These are phyloP conservation scores for Cokeromyces recurvatus DNA, from an alignment of 371 early-diverging fungal genomes.

Conservation along the genomic window DNA sequence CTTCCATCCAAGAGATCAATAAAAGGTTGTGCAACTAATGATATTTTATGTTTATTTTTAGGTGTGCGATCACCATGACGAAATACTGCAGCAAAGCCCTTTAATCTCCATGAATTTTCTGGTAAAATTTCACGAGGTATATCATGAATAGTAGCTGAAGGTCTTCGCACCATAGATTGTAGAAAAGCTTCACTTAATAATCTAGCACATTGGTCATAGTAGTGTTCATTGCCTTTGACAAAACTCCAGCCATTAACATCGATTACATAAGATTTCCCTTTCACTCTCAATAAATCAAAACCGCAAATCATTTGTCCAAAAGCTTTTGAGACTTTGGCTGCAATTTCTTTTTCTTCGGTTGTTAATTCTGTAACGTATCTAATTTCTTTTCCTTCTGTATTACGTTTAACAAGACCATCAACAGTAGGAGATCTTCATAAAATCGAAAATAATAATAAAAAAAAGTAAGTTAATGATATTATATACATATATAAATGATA, in stretches of 20 bases:
- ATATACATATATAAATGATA: too few relatives aligned
- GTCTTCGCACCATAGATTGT: slow-evolving; percentile 34
- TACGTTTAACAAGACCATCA: slow-evolving; percentile 94
- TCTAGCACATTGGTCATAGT: slow-evolving; percentile 84
- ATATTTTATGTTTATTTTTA: slow-evolving; percentile 92
- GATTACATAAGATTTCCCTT: slow-evolving; percentile 89
- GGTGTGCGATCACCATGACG: slow-evolving; percentile 98
- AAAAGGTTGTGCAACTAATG: slow-evolving; percentile 62
- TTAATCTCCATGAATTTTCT: slow-evolving; percentile 86
- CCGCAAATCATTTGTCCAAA: slow-evolving; percentile 97
- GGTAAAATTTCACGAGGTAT: slow-evolving; percentile 53
- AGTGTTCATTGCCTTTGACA: slow-evolving; percentile 94
- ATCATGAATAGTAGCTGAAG: slow-evolving; percentile 57
- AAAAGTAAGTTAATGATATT: too few relatives aligned
- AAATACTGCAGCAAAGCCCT: slow-evolving; percentile 88
- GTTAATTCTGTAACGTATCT: slow-evolving; percentile 86
- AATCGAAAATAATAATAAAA: too few relatives aligned
- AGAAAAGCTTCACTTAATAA: slow-evolving; percentile 59
- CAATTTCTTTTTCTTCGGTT: slow-evolving; percentile 77
- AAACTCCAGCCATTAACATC: slow-evolving; percentile 99
- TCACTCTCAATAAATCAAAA: slow-evolving; percentile 86
- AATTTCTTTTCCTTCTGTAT: slow-evolving; percentile 96
- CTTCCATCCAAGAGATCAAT: slow-evolving; percentile 63
- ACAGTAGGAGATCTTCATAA: slow-evolving; percentile 96
- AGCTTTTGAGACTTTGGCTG: slow-evolving; percentile 68